Base-by-base conservation (phyloP, 208 protist species). In the Leishmania martiniquensis region DNA sequence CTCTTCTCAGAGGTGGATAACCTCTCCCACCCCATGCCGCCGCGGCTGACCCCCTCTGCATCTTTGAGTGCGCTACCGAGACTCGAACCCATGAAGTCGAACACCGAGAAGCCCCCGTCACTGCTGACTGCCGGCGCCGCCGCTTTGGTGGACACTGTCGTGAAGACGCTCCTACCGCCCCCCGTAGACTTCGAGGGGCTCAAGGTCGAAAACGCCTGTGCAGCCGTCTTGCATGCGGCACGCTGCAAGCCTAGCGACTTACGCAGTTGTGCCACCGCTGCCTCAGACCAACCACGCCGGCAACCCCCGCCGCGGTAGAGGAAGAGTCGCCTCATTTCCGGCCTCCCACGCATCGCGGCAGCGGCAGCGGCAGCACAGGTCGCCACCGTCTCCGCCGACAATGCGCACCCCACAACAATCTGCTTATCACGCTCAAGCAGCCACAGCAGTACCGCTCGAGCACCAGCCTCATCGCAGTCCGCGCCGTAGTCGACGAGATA, bases 351-450 rank as follows among this genome's bases (percentile, higher is more conserved):
- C 5, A 44, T 63, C 25, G 67, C 52, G 20, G 60, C 55, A 2
- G 80, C 45, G 4, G 75, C 80, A 10, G 75, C 80, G 3, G 80
- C 73, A 6, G 80, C 80, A 29, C 80, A 84, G 7, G 70, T 57
- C 5, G 80, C 80, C 37, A 84, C 13, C 15, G 80, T 84, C 13
- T 68, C 70, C 17, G 59, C 45, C 2, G 80, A 73, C 4, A 84
- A 45, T 0, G 59, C 69, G 42, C 74, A 78, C n/a, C 80, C 80
- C 42, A 84, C 80, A 1, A 84, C 75, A 44, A 84, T 29, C 45
- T 84, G 80, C 60, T 84, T 84, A 47, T 65, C 75, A 10, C 74
- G 77, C n/a, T 73, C 59, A 17, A 84, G 66, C 7, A 84, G 75
- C 80, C 80, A 84, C 6, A 84, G 17, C 25, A 84, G 70, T 10